Base-by-base conservation (phyloP, 2,329 filamentous ascomycete genomes). In the Cordyceps cateniannulata region DNA sequence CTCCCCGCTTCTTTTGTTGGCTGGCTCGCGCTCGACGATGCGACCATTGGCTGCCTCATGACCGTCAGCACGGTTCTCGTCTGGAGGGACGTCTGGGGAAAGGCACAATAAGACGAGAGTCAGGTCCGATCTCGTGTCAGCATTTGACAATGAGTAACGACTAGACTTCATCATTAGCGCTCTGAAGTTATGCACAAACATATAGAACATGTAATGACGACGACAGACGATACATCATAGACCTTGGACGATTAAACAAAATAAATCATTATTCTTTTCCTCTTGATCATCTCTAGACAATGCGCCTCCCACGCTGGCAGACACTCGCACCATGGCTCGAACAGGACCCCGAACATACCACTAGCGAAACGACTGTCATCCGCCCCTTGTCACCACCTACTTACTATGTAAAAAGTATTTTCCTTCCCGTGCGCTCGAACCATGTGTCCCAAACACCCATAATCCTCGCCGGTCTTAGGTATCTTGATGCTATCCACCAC, bases 1-100 rank as follows among this genome's bases (percentile, higher is more conserved):
- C 55, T 62, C 5, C 61, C 61, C 16, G 61, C 49, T n/a, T 59
- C 55, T 20, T 62, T 62, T 40, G 35, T 62, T 45, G 61, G 61
- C 29, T 62, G 61, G 61, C 22, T 62, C 18, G 44, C 22, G 8
- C 7, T 62, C n/a, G 50, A 59, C 18, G 55, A 59, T 32, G 29
- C 55, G 9, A 53, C 42, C 5, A 49, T 62, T 55, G 61, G 61
- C 16, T 48, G 44, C 40, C 10, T 51, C 22, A 62, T 62, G 61
- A 59, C 50, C 6, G 29, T 55, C 29, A 62, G 61, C 55, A 62
- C 61, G 27, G 12, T 59, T n/a, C 49, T 62, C 7, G 55, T 44
- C n/a, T 62, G 61, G 61, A 20, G n/a, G 3, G 61, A 62, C 16
- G 35, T 62, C 18, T 62, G 61, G 55, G 27, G 18, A 3, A 61